phyloP scores from a whole-genome alignment of 1,284 basidiomycete genomes.

The Fistulina hepatica region DNA sequence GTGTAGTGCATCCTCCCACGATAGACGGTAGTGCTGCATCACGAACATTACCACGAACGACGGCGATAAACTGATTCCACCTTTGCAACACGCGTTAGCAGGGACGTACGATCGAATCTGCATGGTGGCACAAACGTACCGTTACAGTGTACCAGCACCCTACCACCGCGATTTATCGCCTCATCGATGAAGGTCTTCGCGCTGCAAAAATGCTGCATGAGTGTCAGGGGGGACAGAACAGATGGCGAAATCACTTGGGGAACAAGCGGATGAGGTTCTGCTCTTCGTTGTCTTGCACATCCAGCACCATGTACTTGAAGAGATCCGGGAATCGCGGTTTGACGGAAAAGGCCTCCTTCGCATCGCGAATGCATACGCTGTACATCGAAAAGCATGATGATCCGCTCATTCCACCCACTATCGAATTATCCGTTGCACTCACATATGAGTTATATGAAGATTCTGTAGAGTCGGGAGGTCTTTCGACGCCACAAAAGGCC shows the following conservation, averaged over 20 bases:
- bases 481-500: slow-evolving; percentile 83
- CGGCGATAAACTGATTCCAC: slow-evolving; percentile 80
- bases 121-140: slow-evolving; percentile 34
- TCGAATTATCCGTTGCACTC: slow-evolving; percentile 4
- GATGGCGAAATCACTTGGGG: slow-evolving; percentile 43
- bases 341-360: slow-evolving; percentile 80
- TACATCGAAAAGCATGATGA: slow-evolving; percentile 2
- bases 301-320: slow-evolving; percentile 73
- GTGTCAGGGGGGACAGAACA: slow-evolving; percentile 5
- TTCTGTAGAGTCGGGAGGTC: slow-evolving; percentile 55
- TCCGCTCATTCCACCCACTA: slow-evolving; percentile 8
- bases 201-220: slow-evolving; percentile 25
- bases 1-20: slow-evolving; percentile 77
- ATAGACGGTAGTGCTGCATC: slow-evolving; percentile 72
- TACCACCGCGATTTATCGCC: slow-evolving; percentile 57
- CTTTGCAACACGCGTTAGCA: slow-evolving; percentile 27
- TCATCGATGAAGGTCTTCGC: slow-evolving; percentile 73
- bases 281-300: slow-evolving; percentile 85
- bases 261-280: slow-evolving; percentile 83
- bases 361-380: slow-evolving; percentile 81
- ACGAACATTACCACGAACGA: slow-evolving; percentile 88
- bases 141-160: slow-evolving; percentile 85
- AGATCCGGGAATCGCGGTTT: slow-evolving; percentile 74
- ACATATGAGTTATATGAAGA: slow-evolving; percentile 83
- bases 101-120: slow-evolving; percentile 1